Conservation (phyloP, 2,329 filamentous ascomycete species). For the Exophiala sideris region DNA sequence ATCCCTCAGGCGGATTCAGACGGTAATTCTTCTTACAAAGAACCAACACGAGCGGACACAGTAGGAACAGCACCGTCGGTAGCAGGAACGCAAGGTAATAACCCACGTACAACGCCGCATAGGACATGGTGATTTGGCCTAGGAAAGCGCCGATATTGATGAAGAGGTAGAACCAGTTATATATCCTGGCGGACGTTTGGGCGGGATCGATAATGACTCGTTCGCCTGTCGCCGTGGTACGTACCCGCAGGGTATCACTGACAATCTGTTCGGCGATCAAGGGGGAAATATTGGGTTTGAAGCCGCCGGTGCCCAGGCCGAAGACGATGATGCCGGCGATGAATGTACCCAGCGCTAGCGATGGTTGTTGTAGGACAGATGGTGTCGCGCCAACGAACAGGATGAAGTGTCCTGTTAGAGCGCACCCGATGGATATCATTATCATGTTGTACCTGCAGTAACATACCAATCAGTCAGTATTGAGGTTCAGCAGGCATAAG, state of each 20-base stretch:
- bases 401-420: conserved; percentile 35
- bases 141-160: conserved; percentile 65
- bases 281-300: conserved; percentile 75
- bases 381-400: conserved; percentile 31
- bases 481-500: too few relatives aligned
- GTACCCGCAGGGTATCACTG: conserved; percentile 56
- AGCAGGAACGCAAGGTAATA: conserved; percentile 71
- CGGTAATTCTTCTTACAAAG: conserved; percentile 62
- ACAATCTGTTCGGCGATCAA: conserved; percentile 69
- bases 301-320: conserved; percentile 59
- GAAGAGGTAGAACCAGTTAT: conserved; percentile 67
- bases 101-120: conserved; percentile 71
- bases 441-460: conserved; percentile 35
- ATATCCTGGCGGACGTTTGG: conserved; percentile 65
- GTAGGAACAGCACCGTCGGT: conserved; percentile 62
- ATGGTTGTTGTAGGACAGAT: conserved; percentile 28
- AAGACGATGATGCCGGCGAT: conserved; percentile 35
- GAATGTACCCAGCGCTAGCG: conserved; percentile 28
- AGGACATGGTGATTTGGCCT: conserved; percentile 65
- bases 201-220: conserved; percentile 69
- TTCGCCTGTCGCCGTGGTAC: conserved; percentile 56
- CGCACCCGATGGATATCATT: conserved; percentile 31
- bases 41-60: conserved; percentile 60
- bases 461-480: background rate
- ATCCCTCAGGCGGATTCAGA: conserved; percentile 65